Evolutionary conservation across 768 basidiomycete species (phyloP), one percentile per base, ranked within the genome.

Genomic region (Leccinum broughii): DNA sequence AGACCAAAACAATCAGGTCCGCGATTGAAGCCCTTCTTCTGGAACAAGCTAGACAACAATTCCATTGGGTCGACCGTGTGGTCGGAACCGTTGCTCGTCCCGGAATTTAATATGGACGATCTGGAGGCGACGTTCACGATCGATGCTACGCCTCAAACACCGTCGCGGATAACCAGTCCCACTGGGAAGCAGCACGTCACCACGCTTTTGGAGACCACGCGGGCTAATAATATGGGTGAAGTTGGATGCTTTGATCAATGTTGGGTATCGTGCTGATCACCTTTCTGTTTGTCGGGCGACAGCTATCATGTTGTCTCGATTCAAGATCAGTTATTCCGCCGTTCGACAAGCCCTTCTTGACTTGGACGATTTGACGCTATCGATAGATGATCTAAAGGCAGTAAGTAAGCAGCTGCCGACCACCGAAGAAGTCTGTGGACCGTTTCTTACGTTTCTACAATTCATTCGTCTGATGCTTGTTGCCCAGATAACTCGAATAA

Each of bases 21-120:
- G n/a, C 81, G 83, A 51, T 71, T 92, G 55, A 89, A 90, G 72
- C 91, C 95, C 2, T 94, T 97, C 77, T 93, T 93, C 72, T 96
- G 95, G 94, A 89, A 86, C 63, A 95, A 96, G 66, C 62, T 95
- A 5, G 75, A 80, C n/a, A 70, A 69, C 13, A 64, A 77, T 7
- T 68, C 75, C 6, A 64, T 81, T 4, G 62, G 65, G 3, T 66
- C 80, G 7, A 90, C 90, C 1, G 80, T 98, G 10, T 98, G 93
- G 92, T 80, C 77, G 54, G 87, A 90, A 30, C 61, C 84, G 10
- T 66, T 75, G 4, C n/a, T 70, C 0, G 68, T 73, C 13, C 63
- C 81, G 1, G 61, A 77, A 4, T 77, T 93, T 50, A 80, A 86
- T 57, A 70, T 94, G 64, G 78, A 80, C 4, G 93, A 94, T 67